Conservation (phyloP, 2,329 filamentous ascomycete species). For the Thyridium curvatum region DNA sequence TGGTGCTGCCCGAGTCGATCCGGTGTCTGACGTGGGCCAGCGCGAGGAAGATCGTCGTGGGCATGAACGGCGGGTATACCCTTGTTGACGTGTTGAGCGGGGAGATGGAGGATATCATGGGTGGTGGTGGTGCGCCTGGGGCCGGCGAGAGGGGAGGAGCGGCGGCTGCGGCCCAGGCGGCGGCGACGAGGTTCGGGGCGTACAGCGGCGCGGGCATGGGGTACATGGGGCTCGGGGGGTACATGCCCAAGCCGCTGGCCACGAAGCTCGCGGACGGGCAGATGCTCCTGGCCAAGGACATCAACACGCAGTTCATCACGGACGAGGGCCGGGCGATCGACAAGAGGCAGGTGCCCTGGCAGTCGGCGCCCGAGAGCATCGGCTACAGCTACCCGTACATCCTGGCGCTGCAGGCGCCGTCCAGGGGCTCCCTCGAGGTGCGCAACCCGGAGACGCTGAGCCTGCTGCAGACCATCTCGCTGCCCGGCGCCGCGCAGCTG, state of each 20-base stretch:
- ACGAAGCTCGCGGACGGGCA: constrained; percentile 76
- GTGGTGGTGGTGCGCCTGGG: constrained; percentile 59
- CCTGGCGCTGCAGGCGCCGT: constrained; percentile 73
- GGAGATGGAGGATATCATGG: constrained; percentile 70
- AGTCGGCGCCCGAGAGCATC: constrained; percentile 77
- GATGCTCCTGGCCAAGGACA: constrained; percentile 92
- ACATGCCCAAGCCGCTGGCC: constrained; percentile 84
- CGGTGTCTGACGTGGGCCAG: constrained; percentile 89
- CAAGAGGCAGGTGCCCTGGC: constrained; percentile 89
- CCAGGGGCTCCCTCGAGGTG: constrained; percentile 82
- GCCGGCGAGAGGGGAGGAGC: constrained; percentile 15
- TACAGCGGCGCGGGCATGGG: constrained; percentile 85
- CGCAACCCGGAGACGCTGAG: constrained; percentile 88
- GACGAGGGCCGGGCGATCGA: constrained; percentile 74
- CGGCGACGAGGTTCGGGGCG: constrained; percentile 72
- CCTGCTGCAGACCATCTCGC: constrained; percentile 76
- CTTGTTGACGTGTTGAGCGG: constrained; percentile 78
- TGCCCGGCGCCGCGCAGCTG: constrained; percentile 76
- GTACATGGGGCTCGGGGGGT: constrained; percentile 90
- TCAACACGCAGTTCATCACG: constrained; percentile 90
- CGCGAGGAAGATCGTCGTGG: constrained; percentile 79
- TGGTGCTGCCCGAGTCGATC: constrained; percentile 74
- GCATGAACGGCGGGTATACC: constrained; percentile 86
- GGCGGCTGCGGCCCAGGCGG: constrained; percentile 40
- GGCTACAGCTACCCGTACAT: constrained; percentile 98